Base-by-base conservation (phyloP, 768 basidiomycete species). In the Lactifluus pinguis region DNA sequence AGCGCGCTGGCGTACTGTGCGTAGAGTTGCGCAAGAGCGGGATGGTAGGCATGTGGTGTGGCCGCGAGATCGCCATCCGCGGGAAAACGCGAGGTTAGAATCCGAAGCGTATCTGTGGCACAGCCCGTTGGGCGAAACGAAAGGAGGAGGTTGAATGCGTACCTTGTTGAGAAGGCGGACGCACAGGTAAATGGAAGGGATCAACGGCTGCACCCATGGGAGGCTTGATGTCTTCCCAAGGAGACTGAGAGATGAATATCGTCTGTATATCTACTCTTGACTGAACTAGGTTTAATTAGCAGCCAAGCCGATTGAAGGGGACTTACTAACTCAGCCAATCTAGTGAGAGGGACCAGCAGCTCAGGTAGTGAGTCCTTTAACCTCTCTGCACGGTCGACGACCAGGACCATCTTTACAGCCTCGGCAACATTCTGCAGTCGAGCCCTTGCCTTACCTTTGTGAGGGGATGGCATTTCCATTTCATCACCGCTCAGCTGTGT, bases 171-270 rank as follows among this genome's bases (percentile, higher is more conserved):
- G 73, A 72, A 0, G 77, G 75, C 4, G 80, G 75, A 1, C 75
- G 71, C 0, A 87, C 72, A 59, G 84, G 80, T 21, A 91, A 68
- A 66, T 80, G 82, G 66, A 83, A 89, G 0, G 90, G 90, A 66
- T 89, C 86, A 0, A 84, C 82, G 3, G 87, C 79, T 6, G 86
- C 84, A 8, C 86, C 87, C 0, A 85, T 70, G 0, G 83, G 71
- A 2, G 87, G 88, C n/a, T 81, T 79, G 51, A 89, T 78, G 60
- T 87, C 82, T 55, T 84, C 81, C 89, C 90, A 92, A 14, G 77
- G 76, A 9, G 80, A 76, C 53, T 80, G 77, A 1, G 88, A 90
- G 17, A 87, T 67, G 53, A 89, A 78, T 5, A 91, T 73, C 0
- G 84, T 80, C 1, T 78, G 79, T 34, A 90, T 64, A 32, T 84